Base-by-base conservation (phyloP, 2,329 filamentous ascomycete genomes). In the Ramularia collo-cygni region DNA sequence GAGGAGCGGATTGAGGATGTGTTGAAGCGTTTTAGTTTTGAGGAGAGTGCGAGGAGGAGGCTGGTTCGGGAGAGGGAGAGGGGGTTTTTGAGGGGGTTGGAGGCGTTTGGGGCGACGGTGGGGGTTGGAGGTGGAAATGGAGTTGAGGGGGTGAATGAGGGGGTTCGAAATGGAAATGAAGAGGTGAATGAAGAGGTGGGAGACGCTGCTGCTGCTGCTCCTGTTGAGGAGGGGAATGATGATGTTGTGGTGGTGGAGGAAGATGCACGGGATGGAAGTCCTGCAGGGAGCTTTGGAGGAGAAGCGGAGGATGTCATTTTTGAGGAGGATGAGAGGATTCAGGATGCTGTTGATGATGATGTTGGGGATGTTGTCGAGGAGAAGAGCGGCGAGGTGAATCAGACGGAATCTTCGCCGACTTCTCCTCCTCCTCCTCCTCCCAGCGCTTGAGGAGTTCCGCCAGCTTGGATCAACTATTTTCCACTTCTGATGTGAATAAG, bases 1-100 rank as follows among this genome's bases (percentile, higher is more conserved):
- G 89, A 95, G 64, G 71, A 78, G 37, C 79, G 76, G 58, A 89
- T 96, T 56, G 75, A 83, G 48, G 63, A 71, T 7, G 74, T 75
- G 10, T 67, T 87, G 13, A 68, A 68, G 19, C 68, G 75, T 18
- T 73, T 87, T 49, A 76, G 70, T 1, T 66, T 64, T 48, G 58
- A 54, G 1, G 54, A 57, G 31, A 40, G 36, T 4, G 35, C 51
- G 34, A 47, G 56, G 18, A 40, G 54, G 28, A 53, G 56, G 45
- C 41, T 57, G 13, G 58, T 50, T 3, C 48, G 37, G 4, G 40
- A 44, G 36, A 43, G 58, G 24, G 56, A 60, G 42, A 54, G 54
- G 46, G 14, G 51, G 21, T 26, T 61, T 15, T 26, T 54, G 19
- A 31, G 42, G 17, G 44, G 42, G 4, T 18, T 57, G 37, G 26